phyloP scores from a whole-genome alignment of 2,329 filamentous ascomycete species.

The Pseudogymnoascus sp. region DNA sequence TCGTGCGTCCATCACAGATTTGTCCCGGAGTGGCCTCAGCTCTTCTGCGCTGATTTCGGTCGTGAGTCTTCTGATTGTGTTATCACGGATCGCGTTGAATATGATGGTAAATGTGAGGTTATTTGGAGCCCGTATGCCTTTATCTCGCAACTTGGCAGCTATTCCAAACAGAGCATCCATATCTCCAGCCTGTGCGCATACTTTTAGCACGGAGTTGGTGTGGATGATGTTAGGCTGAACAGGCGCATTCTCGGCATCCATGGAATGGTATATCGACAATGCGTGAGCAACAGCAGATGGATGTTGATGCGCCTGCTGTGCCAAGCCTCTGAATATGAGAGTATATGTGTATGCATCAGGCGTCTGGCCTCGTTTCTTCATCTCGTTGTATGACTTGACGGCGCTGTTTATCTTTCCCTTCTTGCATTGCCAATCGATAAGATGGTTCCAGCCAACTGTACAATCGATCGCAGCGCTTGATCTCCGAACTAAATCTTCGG shows the following conservation, averaged over 20 bases:
- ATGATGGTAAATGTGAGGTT: slow-evolving; percentile 73
- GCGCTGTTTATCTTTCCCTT: slow-evolving; percentile 55
- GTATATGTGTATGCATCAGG: slow-evolving; percentile 82
- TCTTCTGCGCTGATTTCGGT: slow-evolving; percentile 27
- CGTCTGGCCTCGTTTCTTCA: slow-evolving; percentile 85
- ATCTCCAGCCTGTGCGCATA: slow-evolving; percentile 68
- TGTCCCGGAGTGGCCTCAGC: slow-evolving; percentile 28
- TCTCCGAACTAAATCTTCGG: slow-evolving; percentile 58
- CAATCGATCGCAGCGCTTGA: slow-evolving; percentile 60
- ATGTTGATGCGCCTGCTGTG: slow-evolving; percentile 46
- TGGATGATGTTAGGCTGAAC: slow-evolving; percentile 73
- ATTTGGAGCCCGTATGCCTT: slow-evolving; percentile 57
- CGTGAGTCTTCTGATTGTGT: slow-evolving; percentile 27
- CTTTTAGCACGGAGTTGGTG: slow-evolving; percentile 78
- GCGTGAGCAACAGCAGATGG: slow-evolving; percentile 60
- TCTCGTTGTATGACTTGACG: slow-evolving; percentile 89
- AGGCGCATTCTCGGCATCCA: slow-evolving; percentile 54
- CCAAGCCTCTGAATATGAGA: slow-evolving; percentile 70
- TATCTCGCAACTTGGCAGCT: slow-evolving; percentile 61
- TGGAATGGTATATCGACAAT: slow-evolving; percentile 67
- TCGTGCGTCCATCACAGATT: slow-evolving; percentile 58
- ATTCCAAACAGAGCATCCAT: slow-evolving; percentile 76
- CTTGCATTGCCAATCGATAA: slow-evolving; percentile 65
- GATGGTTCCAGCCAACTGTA: slow-evolving; percentile 78
- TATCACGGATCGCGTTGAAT: slow-evolving; percentile 62